Base-by-base conservation (phyloP, 2,329 filamentous ascomycete species). In the Cyphellophora europaea region DNA sequence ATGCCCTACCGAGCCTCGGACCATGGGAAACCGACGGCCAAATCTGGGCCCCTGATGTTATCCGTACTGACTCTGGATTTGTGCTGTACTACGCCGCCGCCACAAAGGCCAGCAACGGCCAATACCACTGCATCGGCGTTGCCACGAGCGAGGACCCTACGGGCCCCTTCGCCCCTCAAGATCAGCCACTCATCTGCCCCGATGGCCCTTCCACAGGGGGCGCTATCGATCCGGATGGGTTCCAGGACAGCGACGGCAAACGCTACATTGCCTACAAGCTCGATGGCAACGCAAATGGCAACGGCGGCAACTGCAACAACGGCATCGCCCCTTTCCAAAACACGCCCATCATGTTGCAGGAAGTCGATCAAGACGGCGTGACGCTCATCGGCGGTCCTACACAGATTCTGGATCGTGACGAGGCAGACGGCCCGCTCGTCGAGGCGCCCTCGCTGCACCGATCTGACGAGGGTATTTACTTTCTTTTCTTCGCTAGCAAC, bases 231-330 rank as follows among this genome's bases (percentile, higher is more conserved):
- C 61, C 77, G 0, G 61, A 71, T 0, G 74, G 71, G 3, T 81
- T 79, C 54, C 48, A 57, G 8, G 77, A 82, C 48, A 51, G 36
- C 11, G 64, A 67, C 28, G 71, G 70, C 18, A 63, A 53, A 19
- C 65, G 67, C 5, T 82, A 78, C 49, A 63, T 82, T 4, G 57
- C 72, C 6, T 82, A 77, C 60, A 82, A 82, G 53, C 61, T 80
- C 16, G 77, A 82, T 53, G 77, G 77, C 23, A 81, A 80, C 54
- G 63, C 61, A 38, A 54, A 69, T 21, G 63, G 63, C 12, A 49
- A 62, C 40, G 64, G 65, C 23, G 67, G 67, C 2, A 53, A 57
- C 37, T 70, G 67, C 49, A 58, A 57, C 33, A 63, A 66, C 40
- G 69, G 65, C 41, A 37, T 56, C n/a, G 44, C 49, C 2, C 58